Evolutionary conservation across 1,284 basidiomycete species (phyloP).

Genomic region (Pseudozyma sp.): DNA sequence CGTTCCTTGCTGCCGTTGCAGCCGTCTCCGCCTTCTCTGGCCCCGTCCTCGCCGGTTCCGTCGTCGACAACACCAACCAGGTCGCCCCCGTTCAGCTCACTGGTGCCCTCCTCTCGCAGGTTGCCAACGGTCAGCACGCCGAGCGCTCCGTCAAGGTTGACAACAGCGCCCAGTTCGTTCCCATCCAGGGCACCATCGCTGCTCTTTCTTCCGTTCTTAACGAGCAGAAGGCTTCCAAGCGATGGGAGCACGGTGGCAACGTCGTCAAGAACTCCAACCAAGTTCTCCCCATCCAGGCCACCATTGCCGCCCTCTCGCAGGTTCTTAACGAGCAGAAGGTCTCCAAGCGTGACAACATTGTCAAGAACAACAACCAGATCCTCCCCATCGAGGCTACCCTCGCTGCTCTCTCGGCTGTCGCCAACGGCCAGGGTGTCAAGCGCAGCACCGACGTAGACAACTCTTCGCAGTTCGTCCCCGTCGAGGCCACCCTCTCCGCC

Average conservation of each 20-base stretch:
- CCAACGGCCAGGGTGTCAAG: conserved; percentile 26
- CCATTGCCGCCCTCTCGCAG: conserved; percentile 34
- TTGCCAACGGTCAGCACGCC: conserved; percentile 41
- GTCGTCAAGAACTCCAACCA: conserved; percentile 32
- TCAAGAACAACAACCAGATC: conserved; percentile 37
- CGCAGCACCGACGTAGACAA: conserved; percentile 22
- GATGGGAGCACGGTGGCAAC: conserved; percentile 1
- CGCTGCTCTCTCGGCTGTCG: conserved; percentile 24
- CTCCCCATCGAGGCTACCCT: conserved; percentile 30
- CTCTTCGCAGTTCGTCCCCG: conserved; percentile 25
- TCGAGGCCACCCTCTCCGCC: conserved; percentile 24
- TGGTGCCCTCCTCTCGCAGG: conserved; percentile 34
- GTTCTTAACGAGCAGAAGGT: conserved; percentile 42
- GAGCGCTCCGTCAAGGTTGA: conserved; percentile 38
- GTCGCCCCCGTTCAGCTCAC: conserved; percentile 46
- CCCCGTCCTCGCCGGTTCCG: conserved; percentile 34
- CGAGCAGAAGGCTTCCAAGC: conserved; percentile 30
- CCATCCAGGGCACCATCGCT: conserved; percentile 37
- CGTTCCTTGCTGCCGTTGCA: conserved; percentile 52
- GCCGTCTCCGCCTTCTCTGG: conserved; percentile 49
- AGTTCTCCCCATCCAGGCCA: conserved; percentile 38
- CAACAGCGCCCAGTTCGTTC: conserved; percentile 40
- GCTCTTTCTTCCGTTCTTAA: conserved; percentile 32
- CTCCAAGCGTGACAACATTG: conserved; percentile 24
- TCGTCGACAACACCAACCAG: conserved; percentile 45